Evolutionary conservation across 768 basidiomycete genomes (phyloP).

Genomic region (Tephrocybe sp.): DNA sequence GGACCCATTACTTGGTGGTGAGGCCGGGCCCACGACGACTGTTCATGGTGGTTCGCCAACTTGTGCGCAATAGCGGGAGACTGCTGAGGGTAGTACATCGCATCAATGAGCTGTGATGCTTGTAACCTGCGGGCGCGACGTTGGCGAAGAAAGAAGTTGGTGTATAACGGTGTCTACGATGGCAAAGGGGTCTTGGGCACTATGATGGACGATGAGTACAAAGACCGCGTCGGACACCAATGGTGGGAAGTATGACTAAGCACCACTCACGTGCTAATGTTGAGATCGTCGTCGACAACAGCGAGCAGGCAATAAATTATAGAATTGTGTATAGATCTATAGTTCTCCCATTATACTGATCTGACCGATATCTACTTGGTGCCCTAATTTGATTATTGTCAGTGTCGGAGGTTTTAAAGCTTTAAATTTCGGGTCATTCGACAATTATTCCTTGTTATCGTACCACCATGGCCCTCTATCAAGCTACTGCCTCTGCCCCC

Average conservation of each 20-base stretch:
- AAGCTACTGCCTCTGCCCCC: slow-evolving; percentile 89
- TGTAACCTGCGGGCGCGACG: slow-evolving; percentile 4
- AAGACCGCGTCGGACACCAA: slow-evolving; percentile 16
- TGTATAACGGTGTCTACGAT: neutral
- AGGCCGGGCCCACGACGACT: slow-evolving; percentile 65
- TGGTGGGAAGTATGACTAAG: slow-evolving; percentile 20
- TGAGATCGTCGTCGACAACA: slow-evolving; percentile 3
- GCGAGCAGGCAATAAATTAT: neutral
- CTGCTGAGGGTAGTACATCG: slow-evolving; percentile 85
- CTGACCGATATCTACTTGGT: slow-evolving; percentile 2
- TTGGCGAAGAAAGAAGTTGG: neutral
- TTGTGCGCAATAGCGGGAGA: slow-evolving; percentile 81
- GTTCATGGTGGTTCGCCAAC: slow-evolving; percentile 72
- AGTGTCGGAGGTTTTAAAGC: slow-evolving; percentile 1
- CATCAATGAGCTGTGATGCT: slow-evolving; percentile 33
- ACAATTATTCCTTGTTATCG: slow-evolving; percentile 15
- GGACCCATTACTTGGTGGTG: slow-evolving; percentile 52
- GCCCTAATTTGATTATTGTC: slow-evolving; percentile 11
- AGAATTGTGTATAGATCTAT: neutral
- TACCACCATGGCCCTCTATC: slow-evolving; percentile 56
- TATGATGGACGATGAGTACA: slow-evolving; percentile 18
- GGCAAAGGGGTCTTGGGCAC: slow-evolving; percentile 7
- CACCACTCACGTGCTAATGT: neutral
- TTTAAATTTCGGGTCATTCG: slow-evolving; percentile 9
- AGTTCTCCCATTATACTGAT: neutral